These are phyloP conservation scores for Atkinsonella hypoxylon DNA, from an alignment of 2,329 filamentous ascomycete species.

Conservation along the genomic window DNA sequence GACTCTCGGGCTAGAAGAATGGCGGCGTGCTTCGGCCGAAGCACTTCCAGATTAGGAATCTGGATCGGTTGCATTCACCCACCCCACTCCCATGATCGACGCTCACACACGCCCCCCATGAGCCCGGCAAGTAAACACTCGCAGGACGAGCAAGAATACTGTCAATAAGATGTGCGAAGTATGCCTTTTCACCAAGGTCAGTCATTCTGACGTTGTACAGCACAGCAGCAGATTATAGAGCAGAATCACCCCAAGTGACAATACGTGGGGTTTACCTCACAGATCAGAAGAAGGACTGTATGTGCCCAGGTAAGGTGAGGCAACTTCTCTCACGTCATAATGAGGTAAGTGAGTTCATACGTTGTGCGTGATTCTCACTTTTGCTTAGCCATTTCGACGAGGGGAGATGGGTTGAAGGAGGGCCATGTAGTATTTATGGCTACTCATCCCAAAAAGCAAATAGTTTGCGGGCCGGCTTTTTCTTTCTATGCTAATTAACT, in stretches of 20 bases:
- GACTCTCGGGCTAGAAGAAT: background rate
- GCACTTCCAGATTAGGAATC: background rate
- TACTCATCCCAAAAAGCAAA: too few relatives aligned
- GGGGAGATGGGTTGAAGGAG: too few relatives aligned
- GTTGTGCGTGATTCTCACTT: too few relatives aligned
- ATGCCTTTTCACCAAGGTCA: background rate
- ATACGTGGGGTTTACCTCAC: too few relatives aligned
- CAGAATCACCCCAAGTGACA: background rate
- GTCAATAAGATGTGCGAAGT: background rate
- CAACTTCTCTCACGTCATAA: too few relatives aligned
- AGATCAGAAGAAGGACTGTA: background rate
- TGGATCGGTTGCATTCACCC: background rate
- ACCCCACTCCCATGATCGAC: background rate
- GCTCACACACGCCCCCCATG: background rate
- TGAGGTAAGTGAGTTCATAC: too few relatives aligned
- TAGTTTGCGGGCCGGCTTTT: too few relatives aligned
- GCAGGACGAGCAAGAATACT: background rate
- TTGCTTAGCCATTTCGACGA: too few relatives aligned
- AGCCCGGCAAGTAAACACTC: too few relatives aligned
- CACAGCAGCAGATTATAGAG: background rate
- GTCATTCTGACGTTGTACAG: background rate
- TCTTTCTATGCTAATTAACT: too few relatives aligned
- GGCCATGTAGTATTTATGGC: too few relatives aligned
- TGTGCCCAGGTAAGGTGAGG: too few relatives aligned
- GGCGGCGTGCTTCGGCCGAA: constrained; percentile 1